Conservation (phyloP, 345 rosid genomes). For the Eucalyptus grandis region DNA sequence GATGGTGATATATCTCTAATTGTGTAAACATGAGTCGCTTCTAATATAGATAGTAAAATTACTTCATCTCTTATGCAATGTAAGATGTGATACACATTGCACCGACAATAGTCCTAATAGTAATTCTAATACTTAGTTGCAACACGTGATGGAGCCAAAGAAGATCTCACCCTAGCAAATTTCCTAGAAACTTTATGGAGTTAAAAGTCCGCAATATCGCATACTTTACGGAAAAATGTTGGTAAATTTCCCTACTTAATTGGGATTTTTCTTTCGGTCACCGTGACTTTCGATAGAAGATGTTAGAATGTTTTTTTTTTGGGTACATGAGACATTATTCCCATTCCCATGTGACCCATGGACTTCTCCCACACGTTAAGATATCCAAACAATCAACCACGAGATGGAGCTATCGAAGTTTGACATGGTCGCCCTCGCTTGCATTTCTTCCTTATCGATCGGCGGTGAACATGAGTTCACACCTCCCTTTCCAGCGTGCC, state of each 20-base stretch:
- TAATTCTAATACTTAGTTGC: not conserved
- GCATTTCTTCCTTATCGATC: not conserved
- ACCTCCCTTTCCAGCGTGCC: not conserved
- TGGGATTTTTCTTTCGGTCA: not conserved
- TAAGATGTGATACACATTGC: fast-evolving
- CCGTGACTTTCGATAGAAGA: not conserved
- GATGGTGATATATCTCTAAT: not conserved
- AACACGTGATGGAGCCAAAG: not conserved
- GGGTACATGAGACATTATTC: not conserved
- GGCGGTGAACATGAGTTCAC: not conserved
- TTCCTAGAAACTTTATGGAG: not conserved
- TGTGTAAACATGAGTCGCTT: not conserved
- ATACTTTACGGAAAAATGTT: not conserved
- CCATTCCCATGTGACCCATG: not conserved
- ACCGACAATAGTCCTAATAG: not conserved
- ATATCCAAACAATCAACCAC: not conserved
- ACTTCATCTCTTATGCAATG: not conserved
- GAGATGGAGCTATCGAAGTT: not conserved
- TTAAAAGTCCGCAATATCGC: fast-evolving
- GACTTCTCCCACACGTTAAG: not conserved
- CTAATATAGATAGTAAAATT: not conserved
- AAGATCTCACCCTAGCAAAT: not conserved
- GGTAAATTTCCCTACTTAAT: too few species aligned
- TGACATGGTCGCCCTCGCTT: not conserved
- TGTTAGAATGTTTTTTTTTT: not conserved